phyloP scores from a whole-genome alignment of 768 basidiomycete species.

The Phlebiopsis gigantea region DNA sequence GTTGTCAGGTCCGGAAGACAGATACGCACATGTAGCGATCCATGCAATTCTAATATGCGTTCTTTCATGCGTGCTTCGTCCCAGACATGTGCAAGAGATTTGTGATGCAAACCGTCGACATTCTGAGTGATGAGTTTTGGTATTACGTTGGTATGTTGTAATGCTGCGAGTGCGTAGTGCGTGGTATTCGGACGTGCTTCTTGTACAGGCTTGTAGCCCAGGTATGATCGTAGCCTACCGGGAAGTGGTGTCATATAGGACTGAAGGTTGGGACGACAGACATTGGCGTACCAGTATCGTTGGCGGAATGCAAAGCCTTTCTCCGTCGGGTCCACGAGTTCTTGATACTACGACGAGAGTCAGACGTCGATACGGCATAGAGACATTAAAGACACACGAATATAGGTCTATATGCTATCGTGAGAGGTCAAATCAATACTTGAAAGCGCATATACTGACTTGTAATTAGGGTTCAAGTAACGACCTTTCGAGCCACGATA shows the following conservation, averaged over 20 bases:
- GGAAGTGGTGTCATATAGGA: neutral
- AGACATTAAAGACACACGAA: conserved; percentile 31
- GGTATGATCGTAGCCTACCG: conserved; percentile 60
- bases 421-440: neutral
- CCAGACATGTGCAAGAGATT: conserved; percentile 53
- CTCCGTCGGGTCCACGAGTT: conserved; percentile 67
- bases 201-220: conserved; percentile 86
- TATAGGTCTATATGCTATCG: conserved; percentile 41
- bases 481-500: conserved; percentile 83
- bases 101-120: conserved; percentile 93
- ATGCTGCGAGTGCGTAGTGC: conserved; percentile 80
- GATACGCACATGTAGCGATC: conserved; percentile 67
- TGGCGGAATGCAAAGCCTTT: conserved; percentile 60
- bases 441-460: conserved; percentile 36
- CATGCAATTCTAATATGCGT: conserved; percentile 80
- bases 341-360: conserved; percentile 52
- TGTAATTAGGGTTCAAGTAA: conserved; percentile 89
- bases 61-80: conserved; percentile 29
- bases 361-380: neutral
- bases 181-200: conserved; percentile 82
- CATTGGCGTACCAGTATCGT: neutral
- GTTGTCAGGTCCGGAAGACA: neutral
- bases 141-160: conserved; percentile 64
- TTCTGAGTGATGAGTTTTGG: conserved; percentile 76
- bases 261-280: neutral